Base-by-base conservation (phyloP, 345 rosid genomes). In the Combretum micranthum region DNA sequence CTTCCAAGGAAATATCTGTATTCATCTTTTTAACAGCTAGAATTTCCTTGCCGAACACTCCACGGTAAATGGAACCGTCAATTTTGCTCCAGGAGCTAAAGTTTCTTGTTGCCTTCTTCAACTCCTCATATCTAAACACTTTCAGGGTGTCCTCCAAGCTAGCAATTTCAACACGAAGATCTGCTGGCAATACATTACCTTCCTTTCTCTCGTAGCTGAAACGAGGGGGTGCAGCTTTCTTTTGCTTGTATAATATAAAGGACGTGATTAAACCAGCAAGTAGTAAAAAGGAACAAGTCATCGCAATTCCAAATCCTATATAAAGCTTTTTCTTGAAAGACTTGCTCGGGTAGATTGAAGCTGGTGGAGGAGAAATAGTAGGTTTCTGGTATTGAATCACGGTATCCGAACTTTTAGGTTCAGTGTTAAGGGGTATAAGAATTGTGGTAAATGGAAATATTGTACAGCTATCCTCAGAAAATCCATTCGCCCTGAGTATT, bases 361-460 rank as follows among this genome's bases (percentile, higher is more conserved):
- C n/a, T 15, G 71, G 71, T n/a, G 69, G 66, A 16, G 63, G 60
- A 32, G 65, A 65, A 15, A 62, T 20, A 15, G 26, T 17, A 48
- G 4, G 42, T 42, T 61, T 43, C 15, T 55, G 59, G 39, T 20
- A 51, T 17, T 52, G 73, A 66, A 71, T 59, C 43, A 21, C 53
- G 48, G 77, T 74, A 42, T 72, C 64, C 3, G 67, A 72, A 57
- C 69, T 79, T 13, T n/a, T 57, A 20, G 89, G 83, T 57, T 54
- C 54, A 48, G 67, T 37, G 9, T 57, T 20, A 51, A 76, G 22
- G 48, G 83, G 83, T 48, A 80, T 60, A 49, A 76, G 71, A 66
- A 83, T 55, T 4, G 89, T 83, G 16, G 86, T 80, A 47, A 66
- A 71, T 42, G 80, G 72, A 48, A 44, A 62, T 26, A 77, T 20